Evolutionary conservation across 495 filamentous ascomycete genomes (phyloP).

Genomic region (Copromyces sp.): DNA sequence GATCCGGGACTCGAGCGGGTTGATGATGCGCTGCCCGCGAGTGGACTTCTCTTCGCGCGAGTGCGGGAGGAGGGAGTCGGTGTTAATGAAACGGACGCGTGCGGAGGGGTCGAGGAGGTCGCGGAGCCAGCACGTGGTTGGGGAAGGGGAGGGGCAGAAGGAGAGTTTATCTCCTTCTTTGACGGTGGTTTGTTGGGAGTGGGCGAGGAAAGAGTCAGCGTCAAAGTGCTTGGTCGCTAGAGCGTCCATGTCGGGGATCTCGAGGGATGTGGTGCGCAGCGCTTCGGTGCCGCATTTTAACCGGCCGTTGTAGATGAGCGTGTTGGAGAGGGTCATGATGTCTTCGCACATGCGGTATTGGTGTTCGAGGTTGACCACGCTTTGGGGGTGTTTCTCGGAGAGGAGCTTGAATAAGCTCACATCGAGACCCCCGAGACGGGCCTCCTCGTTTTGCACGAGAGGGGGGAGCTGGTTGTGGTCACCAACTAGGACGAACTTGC

Average conservation of each 20-base stretch:
- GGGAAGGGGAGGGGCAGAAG: slow-evolving; percentile 43
- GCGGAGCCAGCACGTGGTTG: slow-evolving; percentile 68
- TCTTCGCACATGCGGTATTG: slow-evolving; percentile 98
- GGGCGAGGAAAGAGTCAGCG: slow-evolving; percentile 24
- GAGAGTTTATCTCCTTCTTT: slow-evolving; percentile 7
- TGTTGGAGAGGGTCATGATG: slow-evolving; percentile 89
- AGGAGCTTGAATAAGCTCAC: slow-evolving; percentile 88
- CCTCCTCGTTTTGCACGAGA: slow-evolving; percentile 84
- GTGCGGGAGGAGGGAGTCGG: slow-evolving; percentile 58
- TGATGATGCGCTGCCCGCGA: slow-evolving; percentile 75
- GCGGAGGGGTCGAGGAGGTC: slow-evolving; percentile 56
- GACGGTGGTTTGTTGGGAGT: slow-evolving; percentile 2
- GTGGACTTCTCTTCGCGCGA: slow-evolving; percentile 50
- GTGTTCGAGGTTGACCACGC: slow-evolving; percentile 83
- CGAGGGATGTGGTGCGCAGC: slow-evolving; percentile 57
- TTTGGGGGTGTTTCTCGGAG: slow-evolving; percentile 74
- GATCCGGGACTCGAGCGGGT: slow-evolving; percentile 66
- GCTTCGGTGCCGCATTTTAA: slow-evolving; percentile 78
- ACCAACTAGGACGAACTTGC: slow-evolving; percentile 89
- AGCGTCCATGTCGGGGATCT: slow-evolving; percentile 39
- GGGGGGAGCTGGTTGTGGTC: slow-evolving; percentile 95
- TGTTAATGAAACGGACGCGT: slow-evolving; percentile 81
- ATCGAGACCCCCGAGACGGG: slow-evolving; percentile 77
- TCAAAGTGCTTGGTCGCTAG: slow-evolving; percentile 48
- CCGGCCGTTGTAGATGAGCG: slow-evolving; percentile 78